Percentiles rank a stretch among this genome's conserved stretches.
These are phyloP conservation scores for Pugionium dolabratum DNA, from an alignment of 345 rosid genomes.

Conservation along the genomic window DNA sequence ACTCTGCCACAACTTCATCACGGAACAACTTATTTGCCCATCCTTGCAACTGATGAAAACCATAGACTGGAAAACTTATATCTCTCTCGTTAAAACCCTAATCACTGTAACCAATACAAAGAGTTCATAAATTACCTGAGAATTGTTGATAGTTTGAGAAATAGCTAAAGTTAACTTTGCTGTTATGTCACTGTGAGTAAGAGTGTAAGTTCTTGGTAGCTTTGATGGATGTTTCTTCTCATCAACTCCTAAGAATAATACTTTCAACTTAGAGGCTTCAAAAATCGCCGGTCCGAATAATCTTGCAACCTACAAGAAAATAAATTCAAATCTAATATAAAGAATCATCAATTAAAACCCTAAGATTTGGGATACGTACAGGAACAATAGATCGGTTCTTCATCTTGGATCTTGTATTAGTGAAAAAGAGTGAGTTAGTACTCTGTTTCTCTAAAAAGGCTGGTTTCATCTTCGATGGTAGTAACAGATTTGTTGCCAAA, in stretches of 20 bases:
- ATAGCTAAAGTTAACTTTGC: constrained; percentile 80
- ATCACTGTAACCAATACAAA: too few species aligned
- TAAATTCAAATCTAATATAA: neutral
- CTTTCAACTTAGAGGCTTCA: constrained; percentile 82
- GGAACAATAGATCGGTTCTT: constrained; percentile 48
- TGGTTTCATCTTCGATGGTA: neutral
- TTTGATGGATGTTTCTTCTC: constrained; percentile 60
- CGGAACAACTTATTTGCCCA: constrained; percentile 81
- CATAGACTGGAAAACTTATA: neutral
- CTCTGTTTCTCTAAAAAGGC: constrained; percentile 45
- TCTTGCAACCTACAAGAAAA: constrained; percentile 67
- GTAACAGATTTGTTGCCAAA: too few species aligned
- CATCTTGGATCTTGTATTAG: constrained; percentile 49
- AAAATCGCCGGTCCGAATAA: constrained; percentile 87
- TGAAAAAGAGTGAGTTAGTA: constrained; percentile 37
- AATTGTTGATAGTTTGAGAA: constrained; percentile 77
- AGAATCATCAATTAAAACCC: too few species aligned
- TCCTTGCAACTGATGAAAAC: constrained; percentile 67
- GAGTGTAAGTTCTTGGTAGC: constrained; percentile 86
- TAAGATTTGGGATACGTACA: constrained; percentile 41
- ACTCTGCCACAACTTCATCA: constrained; percentile 95
- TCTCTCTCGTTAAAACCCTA: neutral
- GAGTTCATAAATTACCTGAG: constrained; percentile 58
- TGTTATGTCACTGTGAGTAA: constrained; percentile 84
- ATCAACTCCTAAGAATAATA: constrained; percentile 53